phyloP scores from a whole-genome alignment of 371 early-diverging fungal genomes.

The Mucor velutinosus region DNA sequence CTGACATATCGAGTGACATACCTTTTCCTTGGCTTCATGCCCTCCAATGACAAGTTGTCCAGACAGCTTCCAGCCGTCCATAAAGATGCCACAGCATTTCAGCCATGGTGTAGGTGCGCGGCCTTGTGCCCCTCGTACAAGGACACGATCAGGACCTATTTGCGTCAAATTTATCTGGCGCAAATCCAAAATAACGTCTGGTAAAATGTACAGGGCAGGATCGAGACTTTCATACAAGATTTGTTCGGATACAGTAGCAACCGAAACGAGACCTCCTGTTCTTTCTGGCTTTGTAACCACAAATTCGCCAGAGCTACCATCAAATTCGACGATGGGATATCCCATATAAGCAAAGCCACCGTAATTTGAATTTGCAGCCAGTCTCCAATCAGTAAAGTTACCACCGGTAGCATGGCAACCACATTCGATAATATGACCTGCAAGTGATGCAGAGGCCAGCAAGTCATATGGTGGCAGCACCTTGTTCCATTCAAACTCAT shows the following conservation, averaged over 20 bases:
- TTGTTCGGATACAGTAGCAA: constrained; percentile 67
- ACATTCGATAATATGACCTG: constrained; percentile 77
- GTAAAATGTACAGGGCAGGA: constrained; percentile 65
- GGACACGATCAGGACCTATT: constrained; percentile 59
- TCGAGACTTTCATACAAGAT: constrained; percentile 72
- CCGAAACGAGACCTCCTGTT: constrained; percentile 67
- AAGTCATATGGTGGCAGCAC: constrained; percentile 43
- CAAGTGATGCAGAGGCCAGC: constrained; percentile 67
- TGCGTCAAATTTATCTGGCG: constrained; percentile 58
- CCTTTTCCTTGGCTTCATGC: constrained; percentile 63
- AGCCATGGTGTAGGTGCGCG: constrained; percentile 57
- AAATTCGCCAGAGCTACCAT: constrained; percentile 33
- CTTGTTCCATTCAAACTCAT: constrained; percentile 17
- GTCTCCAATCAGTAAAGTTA: constrained; percentile 74
- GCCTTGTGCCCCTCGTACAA: constrained; percentile 65
- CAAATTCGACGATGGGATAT: constrained; percentile 70
- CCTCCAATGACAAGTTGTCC: constrained; percentile 70
- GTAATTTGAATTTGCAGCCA: constrained; percentile 53
- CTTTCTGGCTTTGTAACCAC: constrained; percentile 66
- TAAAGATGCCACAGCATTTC: constrained; percentile 59
- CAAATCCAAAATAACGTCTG: constrained; percentile 58
- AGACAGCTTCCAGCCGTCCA: constrained; percentile 65
- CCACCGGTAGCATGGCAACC: constrained; percentile 77
- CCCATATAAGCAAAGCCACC: constrained; percentile 72
- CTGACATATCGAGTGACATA: background rate